A percentile compares a stretch with the other conserved stretches of the same genome.
Conservation (phyloP, 1,284 basidiomycete genomes). For the Moniliophthora roreri region DNA sequence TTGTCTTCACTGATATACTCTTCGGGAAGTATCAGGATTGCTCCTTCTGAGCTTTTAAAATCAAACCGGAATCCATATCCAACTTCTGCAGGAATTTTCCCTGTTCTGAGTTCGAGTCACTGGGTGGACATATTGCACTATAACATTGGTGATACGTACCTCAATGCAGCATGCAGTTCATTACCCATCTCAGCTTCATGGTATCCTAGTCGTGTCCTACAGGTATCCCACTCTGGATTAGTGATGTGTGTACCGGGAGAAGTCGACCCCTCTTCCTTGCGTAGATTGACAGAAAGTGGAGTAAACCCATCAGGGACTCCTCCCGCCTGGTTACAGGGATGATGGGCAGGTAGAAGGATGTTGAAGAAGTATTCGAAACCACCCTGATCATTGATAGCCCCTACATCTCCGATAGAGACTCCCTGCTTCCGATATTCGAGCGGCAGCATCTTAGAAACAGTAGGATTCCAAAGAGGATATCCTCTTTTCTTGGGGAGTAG, state of each 20-base stretch:
- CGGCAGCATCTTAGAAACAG: not conserved
- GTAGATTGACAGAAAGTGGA: not conserved
- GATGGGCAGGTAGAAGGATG: not conserved
- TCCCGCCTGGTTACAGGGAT: not conserved
- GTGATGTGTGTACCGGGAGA: not conserved
- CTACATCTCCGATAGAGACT: slow-evolving; percentile 1
- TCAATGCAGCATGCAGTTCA: too few relatives aligned
- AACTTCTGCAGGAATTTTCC: not conserved
- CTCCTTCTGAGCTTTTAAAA: too few relatives aligned
- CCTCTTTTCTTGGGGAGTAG: slow-evolving; percentile 1
- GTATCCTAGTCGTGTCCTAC: not conserved
- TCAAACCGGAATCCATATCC: too few relatives aligned
- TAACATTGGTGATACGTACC: too few relatives aligned
- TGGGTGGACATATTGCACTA: too few relatives aligned
- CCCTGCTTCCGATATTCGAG: not conserved
- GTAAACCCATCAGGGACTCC: slow-evolving; percentile 6
- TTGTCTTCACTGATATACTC: too few relatives aligned
- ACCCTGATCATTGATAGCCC: slow-evolving; percentile 3
- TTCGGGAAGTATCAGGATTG: too few relatives aligned
- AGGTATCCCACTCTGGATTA: not conserved
- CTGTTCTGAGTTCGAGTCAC: not conserved
- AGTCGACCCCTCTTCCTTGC: too few relatives aligned
- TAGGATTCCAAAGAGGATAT: slow-evolving; percentile 7
- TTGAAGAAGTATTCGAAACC: slow-evolving; percentile 8
- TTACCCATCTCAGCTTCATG: not conserved